Conservation (phyloP, 2,329 filamentous ascomycete genomes). For the Xylariaceae sp. region DNA sequence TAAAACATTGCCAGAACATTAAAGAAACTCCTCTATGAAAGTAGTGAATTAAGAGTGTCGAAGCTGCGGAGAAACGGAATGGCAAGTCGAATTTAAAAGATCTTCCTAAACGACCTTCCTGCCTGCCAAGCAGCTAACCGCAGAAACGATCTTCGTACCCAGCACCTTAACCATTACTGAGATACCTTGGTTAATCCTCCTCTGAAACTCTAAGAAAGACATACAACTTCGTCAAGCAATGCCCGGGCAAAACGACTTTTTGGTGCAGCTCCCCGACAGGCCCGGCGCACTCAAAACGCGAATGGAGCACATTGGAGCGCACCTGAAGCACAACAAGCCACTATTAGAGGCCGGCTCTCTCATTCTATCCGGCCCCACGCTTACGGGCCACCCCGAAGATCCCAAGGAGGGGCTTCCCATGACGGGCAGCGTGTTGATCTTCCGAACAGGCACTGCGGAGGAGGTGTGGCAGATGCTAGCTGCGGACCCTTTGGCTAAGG, state of each 20-base stretch:
- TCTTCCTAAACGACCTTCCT: too few species aligned
- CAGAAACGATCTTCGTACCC: neutral
- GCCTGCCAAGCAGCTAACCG: neutral
- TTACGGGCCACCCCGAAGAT: conserved; percentile 25
- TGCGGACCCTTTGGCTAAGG: conserved; percentile 28
- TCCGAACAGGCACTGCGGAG: conserved; percentile 24
- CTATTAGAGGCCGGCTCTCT: conserved; percentile 27
- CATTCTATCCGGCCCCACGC: conserved; percentile 29
- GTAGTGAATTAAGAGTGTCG: neutral
- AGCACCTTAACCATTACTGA: neutral
- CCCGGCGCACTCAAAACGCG: conserved; percentile 22
- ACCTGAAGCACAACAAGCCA: conserved; percentile 28
- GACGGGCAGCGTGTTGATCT: conserved; percentile 30
- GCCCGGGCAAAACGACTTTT: conserved; percentile 27
- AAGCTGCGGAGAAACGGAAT: neutral
- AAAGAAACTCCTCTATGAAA: neutral
- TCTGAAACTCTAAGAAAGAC: neutral
- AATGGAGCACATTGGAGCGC: conserved; percentile 23
- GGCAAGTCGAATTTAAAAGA: neutral
- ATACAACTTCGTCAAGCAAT: neutral
- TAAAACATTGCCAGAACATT: neutral
- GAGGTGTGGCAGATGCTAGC: conserved; percentile 26
- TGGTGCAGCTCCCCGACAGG: conserved; percentile 30
- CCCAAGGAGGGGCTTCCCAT: conserved; percentile 18
- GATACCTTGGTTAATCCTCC: neutral